These are phyloP conservation scores for Fremontodendron californicum DNA, from an alignment of 345 rosid species.

Conservation along the genomic window DNA sequence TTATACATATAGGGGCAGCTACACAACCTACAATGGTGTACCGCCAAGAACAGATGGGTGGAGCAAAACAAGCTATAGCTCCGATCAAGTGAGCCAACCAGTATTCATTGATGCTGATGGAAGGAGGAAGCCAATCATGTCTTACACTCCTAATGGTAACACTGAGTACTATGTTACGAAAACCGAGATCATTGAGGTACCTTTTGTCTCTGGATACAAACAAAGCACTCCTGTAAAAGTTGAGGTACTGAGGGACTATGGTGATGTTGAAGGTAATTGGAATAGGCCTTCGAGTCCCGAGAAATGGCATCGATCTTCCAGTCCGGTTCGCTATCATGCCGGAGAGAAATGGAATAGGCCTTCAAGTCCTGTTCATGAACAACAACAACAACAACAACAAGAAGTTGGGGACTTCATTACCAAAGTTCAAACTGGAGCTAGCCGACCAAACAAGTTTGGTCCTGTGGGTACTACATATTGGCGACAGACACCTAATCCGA, in stretches of 20 bases:
- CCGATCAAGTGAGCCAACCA: slow-evolving; percentile 36
- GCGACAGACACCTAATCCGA: slow-evolving; percentile 24
- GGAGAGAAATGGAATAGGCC: slow-evolving; percentile 7
- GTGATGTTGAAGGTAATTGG: slow-evolving; percentile 12
- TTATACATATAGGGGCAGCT: background rate
- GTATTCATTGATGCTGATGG: slow-evolving; percentile 34
- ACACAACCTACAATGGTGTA: slow-evolving; percentile 11
- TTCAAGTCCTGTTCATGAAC: slow-evolving; percentile 8
- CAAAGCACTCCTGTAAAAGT: slow-evolving; percentile 1
- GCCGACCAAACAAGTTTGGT: slow-evolving; percentile 24
- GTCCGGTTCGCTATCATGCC: background rate
- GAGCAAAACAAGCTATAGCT: slow-evolving; percentile 4
- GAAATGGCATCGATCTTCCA: background rate
- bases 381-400: too few species aligned
- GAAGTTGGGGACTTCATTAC: slow-evolving; percentile 31
- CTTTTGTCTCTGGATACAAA: slow-evolving; percentile 13
- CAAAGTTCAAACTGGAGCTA: slow-evolving; percentile 27
- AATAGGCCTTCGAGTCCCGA: background rate
- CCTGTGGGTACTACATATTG: slow-evolving; percentile 20
- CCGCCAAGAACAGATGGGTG: background rate
- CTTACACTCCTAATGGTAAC: background rate
- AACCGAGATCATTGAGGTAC: slow-evolving; percentile 25
- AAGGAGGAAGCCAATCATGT: slow-evolving; percentile 29
- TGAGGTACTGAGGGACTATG: background rate
- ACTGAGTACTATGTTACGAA: slow-evolving; percentile 10